Base-by-base conservation (phyloP, 176 grass and related monocot species). In the Cenchrus fungigraminus region DNA sequence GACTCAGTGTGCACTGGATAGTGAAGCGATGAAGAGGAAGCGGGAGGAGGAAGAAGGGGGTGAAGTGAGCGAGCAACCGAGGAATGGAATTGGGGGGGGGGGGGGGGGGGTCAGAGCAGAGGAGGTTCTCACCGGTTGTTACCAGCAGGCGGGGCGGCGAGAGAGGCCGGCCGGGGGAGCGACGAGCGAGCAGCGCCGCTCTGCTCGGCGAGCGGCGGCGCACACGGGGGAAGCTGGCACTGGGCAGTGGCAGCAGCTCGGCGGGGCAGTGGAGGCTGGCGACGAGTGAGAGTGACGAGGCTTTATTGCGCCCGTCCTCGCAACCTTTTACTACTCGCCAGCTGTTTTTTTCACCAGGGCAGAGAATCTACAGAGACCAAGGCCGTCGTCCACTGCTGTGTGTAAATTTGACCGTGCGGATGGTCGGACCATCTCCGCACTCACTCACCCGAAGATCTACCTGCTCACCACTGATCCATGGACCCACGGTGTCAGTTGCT, bases 281-380 rank as follows among this genome's bases (percentile, higher is more conserved):
- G 25, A 78, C 13, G 72, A 15, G 56, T 70, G 56, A 6, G 31
- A 32, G 31, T 32, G 31, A 32, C 10, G 50, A 78, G 79, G 73
- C 84, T 83, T 90, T 78, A 86, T 78, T 69, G 62, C 50, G 53
- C 87, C 6, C 53, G 82, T 72, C 45, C 22, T 53, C 15, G 34
- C 71, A 12, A 19, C 65, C 19, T 77, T 84, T 84, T 22, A 79
- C 60, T 22, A 79, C 60, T 34, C 1, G 11, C 45, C 65, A 13
- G 9, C 6, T 29, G 29, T 45, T 70, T 68, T 82, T 46, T 7
- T 40, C 32, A 74, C 72, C 50, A 8, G 71, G 15, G 82, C 1
- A 57, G 77, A 28, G 88, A 71, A 86, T 90, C 88, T 72, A 72
- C 72, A n/a, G 60, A 77, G 71, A 69, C 68, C 14, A 5, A 19